phyloP scores from a whole-genome alignment of 2,329 filamentous ascomycete species.

The Rutstroemia sp. region DNA sequence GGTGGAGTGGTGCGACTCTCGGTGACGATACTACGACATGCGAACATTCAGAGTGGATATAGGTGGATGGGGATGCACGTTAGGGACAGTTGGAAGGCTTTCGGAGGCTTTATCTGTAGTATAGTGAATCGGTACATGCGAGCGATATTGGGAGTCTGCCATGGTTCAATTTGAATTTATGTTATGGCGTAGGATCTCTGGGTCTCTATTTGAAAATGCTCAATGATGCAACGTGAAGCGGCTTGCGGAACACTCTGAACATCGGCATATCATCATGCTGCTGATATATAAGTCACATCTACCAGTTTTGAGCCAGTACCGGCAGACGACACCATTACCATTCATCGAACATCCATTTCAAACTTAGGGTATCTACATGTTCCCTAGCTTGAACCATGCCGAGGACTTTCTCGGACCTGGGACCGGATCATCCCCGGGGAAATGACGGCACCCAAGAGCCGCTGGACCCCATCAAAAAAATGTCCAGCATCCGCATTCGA shows the following conservation, averaged over 20 bases:
- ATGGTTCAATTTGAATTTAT: not conserved
- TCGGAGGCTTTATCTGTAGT: slow-evolving; percentile 1
- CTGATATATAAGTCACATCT: too few relatives aligned
- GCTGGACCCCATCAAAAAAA: slow-evolving; percentile 1
- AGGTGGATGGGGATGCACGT: not conserved
- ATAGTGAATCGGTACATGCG: slow-evolving; percentile 2
- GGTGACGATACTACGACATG: not conserved
- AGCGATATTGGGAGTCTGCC: slow-evolving; percentile 2
- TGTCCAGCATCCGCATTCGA: not conserved
- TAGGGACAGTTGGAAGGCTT: not conserved
- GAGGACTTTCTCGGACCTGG: too few relatives aligned
- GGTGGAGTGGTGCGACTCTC: not conserved
- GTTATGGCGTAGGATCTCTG: not conserved
- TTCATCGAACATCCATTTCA: not conserved
- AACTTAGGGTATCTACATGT: not conserved
- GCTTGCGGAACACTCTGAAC: not conserved
- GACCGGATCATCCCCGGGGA: too few relatives aligned
- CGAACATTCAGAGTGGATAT: not conserved
- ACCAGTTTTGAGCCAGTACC: too few relatives aligned
- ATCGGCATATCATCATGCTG: too few relatives aligned
- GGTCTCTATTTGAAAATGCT: not conserved
- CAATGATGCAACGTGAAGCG: not conserved
- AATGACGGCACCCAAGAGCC: not conserved
- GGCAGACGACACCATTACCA: too few relatives aligned
- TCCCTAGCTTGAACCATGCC: too few relatives aligned